Evolutionary conservation across 768 basidiomycete genomes (phyloP).

Genomic region (Pisolithus sp.): DNA sequence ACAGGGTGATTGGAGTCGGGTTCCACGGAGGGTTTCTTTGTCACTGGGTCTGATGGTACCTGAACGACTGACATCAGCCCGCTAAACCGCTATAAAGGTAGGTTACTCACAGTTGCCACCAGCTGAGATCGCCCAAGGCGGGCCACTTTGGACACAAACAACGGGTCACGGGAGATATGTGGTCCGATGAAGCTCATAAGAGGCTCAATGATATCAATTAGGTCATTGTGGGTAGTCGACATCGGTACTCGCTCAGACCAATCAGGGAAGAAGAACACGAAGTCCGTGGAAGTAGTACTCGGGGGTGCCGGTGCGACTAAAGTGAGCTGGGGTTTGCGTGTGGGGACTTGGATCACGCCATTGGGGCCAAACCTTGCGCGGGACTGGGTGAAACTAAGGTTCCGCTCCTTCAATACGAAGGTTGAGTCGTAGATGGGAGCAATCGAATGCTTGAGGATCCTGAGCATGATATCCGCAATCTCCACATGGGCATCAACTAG

Average conservation of each 20-base stretch:
- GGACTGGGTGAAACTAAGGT: conserved; percentile 54
- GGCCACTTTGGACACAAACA: conserved; percentile 74
- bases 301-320: conserved; percentile 77
- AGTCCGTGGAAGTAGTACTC: conserved; percentile 64
- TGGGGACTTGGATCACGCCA: conserved; percentile 45
- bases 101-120: conserved; percentile 40
- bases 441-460: conserved; percentile 65
- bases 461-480: conserved; percentile 81
- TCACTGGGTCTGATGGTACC: conserved; percentile 49
- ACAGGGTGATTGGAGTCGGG: conserved; percentile 54
- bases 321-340: conserved; percentile 64
- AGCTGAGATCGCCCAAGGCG: conserved; percentile 69
- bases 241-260: conserved; percentile 72
- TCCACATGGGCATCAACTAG: conserved; percentile 74
- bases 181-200: conserved; percentile 75
- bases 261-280: conserved; percentile 86
- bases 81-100: not conserved
- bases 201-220: conserved; percentile 71
- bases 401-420: conserved; percentile 52
- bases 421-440: conserved; percentile 53
- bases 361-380: conserved; percentile 57
- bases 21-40: conserved; percentile 52
- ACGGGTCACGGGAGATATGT: conserved; percentile 72
- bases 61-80: conserved; percentile 18
- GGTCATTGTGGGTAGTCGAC: conserved; percentile 58